Conservation (phyloP, 805 yeast genomes). For the Teunomyces tritomae region DNA sequence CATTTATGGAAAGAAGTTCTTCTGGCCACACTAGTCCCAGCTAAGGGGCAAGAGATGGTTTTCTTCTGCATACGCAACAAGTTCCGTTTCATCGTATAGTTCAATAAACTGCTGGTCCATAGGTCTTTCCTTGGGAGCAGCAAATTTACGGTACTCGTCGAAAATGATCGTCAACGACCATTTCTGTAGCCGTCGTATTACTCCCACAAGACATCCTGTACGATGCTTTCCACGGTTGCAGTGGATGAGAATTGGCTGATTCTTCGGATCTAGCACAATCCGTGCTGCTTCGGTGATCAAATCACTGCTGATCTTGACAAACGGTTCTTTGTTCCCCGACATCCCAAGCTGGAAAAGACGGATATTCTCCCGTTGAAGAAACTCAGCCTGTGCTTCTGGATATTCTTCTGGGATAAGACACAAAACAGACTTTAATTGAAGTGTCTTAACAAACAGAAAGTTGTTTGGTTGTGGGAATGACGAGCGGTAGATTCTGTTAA, state of each 20-base stretch:
- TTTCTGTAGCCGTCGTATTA: constrained; percentile 79
- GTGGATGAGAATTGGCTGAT: constrained; percentile 90
- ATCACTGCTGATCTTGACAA: constrained; percentile 67
- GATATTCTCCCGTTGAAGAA: constrained; percentile 59
- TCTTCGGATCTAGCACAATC: constrained; percentile 76
- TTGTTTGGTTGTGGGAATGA: constrained; percentile 88
- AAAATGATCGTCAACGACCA: constrained; percentile 95
- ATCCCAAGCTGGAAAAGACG: constrained; percentile 82
- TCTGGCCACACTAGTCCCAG: constrained; percentile 54
- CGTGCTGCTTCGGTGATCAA: constrained; percentile 77
- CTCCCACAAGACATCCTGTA: constrained; percentile 95
- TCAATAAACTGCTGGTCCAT: constrained; percentile 96
- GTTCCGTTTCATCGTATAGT: constrained; percentile 68
- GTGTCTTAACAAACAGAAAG: constrained; percentile 61
- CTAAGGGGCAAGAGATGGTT: constrained; percentile 62
- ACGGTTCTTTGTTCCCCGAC: constrained; percentile 95
- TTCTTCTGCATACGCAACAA: constrained; percentile 51
- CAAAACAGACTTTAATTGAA: constrained; percentile 69
- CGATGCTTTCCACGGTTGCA: constrained; percentile 97
- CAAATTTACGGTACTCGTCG: constrained; percentile 92
- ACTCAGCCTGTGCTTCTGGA: constrained; percentile 71
- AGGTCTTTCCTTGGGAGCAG: constrained; percentile 92
- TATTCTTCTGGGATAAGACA: constrained; percentile 91
- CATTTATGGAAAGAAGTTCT: constrained; percentile 68
- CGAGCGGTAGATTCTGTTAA: constrained; percentile 70